These are phyloP conservation scores for Hypoxylon perforatum DNA, from an alignment of 495 filamentous ascomycete genomes.

Conservation along the genomic window DNA sequence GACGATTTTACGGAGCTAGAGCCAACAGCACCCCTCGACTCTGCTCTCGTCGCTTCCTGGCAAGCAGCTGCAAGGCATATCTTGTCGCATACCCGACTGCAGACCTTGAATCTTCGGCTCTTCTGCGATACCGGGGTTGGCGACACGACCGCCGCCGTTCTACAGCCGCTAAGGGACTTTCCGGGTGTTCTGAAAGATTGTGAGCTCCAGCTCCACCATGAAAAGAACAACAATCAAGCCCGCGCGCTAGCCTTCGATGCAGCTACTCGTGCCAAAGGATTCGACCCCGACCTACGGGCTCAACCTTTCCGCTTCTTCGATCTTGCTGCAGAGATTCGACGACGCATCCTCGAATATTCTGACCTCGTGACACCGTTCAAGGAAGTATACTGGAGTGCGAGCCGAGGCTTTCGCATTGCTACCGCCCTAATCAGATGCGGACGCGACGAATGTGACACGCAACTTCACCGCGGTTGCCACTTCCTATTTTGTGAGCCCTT, in stretches of 20 bases:
- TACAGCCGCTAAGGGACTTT: not conserved
- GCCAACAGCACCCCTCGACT: not conserved
- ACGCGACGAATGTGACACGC: not conserved
- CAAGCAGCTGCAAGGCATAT: not conserved
- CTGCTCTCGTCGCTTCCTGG: not conserved
- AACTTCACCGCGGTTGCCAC: constrained; percentile 3
- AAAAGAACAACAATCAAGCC: not conserved
- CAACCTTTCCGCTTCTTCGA: constrained; percentile 4
- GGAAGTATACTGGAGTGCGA: constrained; percentile 6
- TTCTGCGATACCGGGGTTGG: not conserved
- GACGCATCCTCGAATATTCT: constrained; percentile 8
- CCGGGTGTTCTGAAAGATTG: not conserved
- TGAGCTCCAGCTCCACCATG: not conserved
- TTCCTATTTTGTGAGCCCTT: not conserved
- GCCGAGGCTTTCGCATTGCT: not conserved
- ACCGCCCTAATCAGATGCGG: not conserved
- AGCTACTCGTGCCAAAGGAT: not conserved
- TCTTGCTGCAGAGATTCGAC: constrained; percentile 11
- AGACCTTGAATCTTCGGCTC: not conserved
- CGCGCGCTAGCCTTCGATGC: not conserved
- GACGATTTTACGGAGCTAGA: not conserved
- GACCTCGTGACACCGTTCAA: constrained; percentile 11
- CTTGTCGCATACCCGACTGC: not conserved
- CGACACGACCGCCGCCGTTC: not conserved
- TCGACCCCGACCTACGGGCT: not conserved